Evolutionary conservation across 495 filamentous ascomycete genomes (phyloP), one percentile per base, ranked within the genome.

Genomic region (Penicillium herquei): DNA sequence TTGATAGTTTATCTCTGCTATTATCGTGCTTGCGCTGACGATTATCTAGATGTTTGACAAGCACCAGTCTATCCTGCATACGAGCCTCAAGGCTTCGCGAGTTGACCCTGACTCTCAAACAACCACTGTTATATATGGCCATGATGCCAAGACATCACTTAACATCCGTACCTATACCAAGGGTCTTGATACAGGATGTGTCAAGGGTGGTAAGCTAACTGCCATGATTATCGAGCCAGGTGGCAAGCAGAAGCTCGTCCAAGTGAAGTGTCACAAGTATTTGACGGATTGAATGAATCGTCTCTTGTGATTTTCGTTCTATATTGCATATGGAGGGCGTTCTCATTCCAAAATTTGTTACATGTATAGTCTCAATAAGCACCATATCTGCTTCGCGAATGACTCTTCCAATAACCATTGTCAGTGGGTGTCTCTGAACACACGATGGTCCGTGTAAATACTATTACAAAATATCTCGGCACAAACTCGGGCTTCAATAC

Each of bases 161-260:
- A 83, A 87, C 39, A 69, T 89, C 7, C 69, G 81, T 42, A 72
- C 71, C 32, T 95, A 91, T 66, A 87, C 86, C 40, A 91, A 90
- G 64, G 94, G 94, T 1, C 75, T 98, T 17, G 94, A 98, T 66
- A 85, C 85, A 0, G 87, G 86, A 1, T 97, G 92, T 65, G 82
- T 89, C 9, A 82, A 84, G 51, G 91, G 90, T 7, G 85, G 84
- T 0, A 76, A 79, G 51, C 64, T 97, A 54, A 89, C 88, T 3
- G 93, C 89, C n/a, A 60, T 94, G 53, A 76, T 97, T 5, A 81
- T 96, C 39, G 82, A 84, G 7, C 65, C 68, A 34, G 67, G 68
- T 7, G 76, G 76, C 6, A 64, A 75, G 56, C 69, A 74, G 33
- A 62, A 63, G 8, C 46, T 71, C 45, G 66, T 74, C 14, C 71